Evolutionary conservation across 805 yeast genomes (phyloP).

Genomic region (Saccharomycopsis fermentans): DNA sequence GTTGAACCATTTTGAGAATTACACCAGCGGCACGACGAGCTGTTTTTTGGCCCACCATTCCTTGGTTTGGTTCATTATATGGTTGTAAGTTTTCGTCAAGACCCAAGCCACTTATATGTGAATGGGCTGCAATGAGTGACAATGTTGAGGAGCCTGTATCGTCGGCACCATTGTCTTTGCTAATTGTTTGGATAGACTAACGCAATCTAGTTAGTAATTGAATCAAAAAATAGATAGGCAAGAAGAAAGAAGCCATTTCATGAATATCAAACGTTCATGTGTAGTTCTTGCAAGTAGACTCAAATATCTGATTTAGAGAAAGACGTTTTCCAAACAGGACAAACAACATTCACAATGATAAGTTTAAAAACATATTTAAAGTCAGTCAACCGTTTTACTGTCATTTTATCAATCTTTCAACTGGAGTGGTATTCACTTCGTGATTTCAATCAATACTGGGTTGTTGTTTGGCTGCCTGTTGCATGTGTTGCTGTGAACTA

Average conservation of each 20-base stretch:
- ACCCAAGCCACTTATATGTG: slow-evolving; percentile 96
- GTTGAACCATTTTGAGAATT: slow-evolving; percentile 84
- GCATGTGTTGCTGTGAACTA: too few relatives aligned
- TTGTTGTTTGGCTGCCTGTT: too few relatives aligned
- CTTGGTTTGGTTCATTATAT: slow-evolving; percentile 60
- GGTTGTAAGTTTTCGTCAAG: slow-evolving; percentile 86
- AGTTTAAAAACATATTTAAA: too few relatives aligned
- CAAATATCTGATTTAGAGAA: too few relatives aligned
- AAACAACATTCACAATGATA: not conserved
- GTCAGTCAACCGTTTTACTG: not conserved
- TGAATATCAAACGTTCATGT: too few relatives aligned
- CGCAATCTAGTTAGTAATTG: not conserved
- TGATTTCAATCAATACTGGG: too few relatives aligned
- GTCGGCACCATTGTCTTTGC: not conserved
- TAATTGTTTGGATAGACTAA: slow-evolving; percentile 8
- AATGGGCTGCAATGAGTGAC: slow-evolving; percentile 83
- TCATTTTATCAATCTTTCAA: too few relatives aligned
- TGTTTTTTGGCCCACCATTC: slow-evolving; percentile 94
- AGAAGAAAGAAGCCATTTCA: too few relatives aligned
- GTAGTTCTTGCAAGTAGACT: too few relatives aligned
- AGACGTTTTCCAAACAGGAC: not conserved
- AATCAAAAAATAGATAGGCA: too few relatives aligned
- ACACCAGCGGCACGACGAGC: slow-evolving; percentile 97
- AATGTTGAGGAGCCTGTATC: slow-evolving; percentile 1
- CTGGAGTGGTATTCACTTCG: too few relatives aligned